Evolutionary conservation across 1,284 basidiomycete species (phyloP).

Genomic region (Leccinum fallax): DNA sequence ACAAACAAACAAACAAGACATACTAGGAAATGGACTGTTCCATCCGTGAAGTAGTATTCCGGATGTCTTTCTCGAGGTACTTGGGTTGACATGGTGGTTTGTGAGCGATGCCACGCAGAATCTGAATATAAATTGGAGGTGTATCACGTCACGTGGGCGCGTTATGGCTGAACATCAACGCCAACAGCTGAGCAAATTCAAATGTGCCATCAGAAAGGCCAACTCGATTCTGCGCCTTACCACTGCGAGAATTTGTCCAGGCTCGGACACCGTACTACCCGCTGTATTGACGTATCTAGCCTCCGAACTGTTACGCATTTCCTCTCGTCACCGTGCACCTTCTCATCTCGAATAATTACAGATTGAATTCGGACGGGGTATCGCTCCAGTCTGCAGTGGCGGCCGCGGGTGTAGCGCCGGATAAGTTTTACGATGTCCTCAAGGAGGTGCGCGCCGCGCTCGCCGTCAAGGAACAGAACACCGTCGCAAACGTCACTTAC

Average conservation of each 20-base stretch:
- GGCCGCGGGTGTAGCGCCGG: slow-evolving; percentile 25
- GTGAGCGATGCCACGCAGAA: too few species aligned
- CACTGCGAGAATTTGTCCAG: slow-evolving; percentile 6
- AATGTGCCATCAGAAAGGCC: not conserved
- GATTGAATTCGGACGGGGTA: slow-evolving; percentile 30
- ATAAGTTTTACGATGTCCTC: slow-evolving; percentile 25
- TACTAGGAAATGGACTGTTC: slow-evolving; percentile 1
- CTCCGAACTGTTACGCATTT: slow-evolving; percentile 25
- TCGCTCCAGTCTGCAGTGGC: slow-evolving; percentile 27
- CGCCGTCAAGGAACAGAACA: not conserved
- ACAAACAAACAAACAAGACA: not conserved
- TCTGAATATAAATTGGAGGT: too few species aligned
- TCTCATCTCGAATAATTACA: not conserved
- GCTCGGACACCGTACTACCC: slow-evolving; percentile 25
- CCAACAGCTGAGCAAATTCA: too few species aligned
- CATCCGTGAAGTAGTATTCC: slow-evolving; percentile 4
- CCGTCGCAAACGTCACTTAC: slow-evolving; percentile 21
- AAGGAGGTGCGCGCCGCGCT: slow-evolving; percentile 25
- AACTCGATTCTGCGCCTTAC: slow-evolving; percentile 21
- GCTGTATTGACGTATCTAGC: slow-evolving; percentile 34
- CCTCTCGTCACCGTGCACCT: not conserved
- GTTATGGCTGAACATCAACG: too few species aligned
- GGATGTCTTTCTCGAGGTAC: not conserved
- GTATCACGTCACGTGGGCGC: too few species aligned
- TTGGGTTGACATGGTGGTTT: too few species aligned